These are phyloP conservation scores for Pythium plurisporium DNA, from an alignment of 352 stramenopile species.

Conservation along the genomic window DNA sequence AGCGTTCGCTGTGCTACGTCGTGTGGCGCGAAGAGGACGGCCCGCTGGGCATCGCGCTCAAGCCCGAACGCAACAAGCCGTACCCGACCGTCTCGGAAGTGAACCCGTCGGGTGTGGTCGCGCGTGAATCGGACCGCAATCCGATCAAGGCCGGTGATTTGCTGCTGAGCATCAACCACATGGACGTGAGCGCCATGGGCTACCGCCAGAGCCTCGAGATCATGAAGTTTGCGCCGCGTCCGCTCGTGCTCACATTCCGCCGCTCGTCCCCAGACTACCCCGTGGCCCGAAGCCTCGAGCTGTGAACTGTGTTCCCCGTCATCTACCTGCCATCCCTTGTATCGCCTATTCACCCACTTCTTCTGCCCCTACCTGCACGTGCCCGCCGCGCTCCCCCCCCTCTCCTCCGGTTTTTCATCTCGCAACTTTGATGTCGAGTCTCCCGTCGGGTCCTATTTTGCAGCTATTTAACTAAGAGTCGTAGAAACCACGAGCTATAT, in stretches of 20 bases:
- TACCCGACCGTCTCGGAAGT: conserved; percentile 40
- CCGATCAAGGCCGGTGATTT: conserved; percentile 37
- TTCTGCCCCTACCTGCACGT: not conserved
- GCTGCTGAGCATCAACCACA: conserved; percentile 66
- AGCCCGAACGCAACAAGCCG: no score
- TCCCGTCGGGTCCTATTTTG: conserved; percentile 3
- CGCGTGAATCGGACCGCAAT: conserved; percentile 16
- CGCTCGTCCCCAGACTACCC: no score
- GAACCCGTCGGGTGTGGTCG: not conserved
- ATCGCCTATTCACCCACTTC: not conserved
- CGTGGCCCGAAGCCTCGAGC: conserved; percentile 10
- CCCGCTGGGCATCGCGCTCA: conserved; percentile 38
- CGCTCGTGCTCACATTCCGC: conserved; percentile 68
- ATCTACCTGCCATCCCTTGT: not conserved
- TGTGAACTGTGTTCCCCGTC: conserved; percentile 9
- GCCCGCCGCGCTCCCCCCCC: not conserved
- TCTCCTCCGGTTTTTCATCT: not conserved
- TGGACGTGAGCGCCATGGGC: conserved; percentile 42
- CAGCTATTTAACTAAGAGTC: conserved; percentile 8
- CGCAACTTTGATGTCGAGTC: not conserved
- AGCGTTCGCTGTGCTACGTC: conserved; percentile 55
- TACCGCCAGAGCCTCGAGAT: conserved; percentile 47
- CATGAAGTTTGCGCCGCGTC: conserved; percentile 52
- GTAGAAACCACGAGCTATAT: not conserved
- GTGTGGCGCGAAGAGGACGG: conserved; percentile 64